phyloP scores from a whole-genome alignment of 805 yeast species.

The Yamadazyma endophytica region DNA sequence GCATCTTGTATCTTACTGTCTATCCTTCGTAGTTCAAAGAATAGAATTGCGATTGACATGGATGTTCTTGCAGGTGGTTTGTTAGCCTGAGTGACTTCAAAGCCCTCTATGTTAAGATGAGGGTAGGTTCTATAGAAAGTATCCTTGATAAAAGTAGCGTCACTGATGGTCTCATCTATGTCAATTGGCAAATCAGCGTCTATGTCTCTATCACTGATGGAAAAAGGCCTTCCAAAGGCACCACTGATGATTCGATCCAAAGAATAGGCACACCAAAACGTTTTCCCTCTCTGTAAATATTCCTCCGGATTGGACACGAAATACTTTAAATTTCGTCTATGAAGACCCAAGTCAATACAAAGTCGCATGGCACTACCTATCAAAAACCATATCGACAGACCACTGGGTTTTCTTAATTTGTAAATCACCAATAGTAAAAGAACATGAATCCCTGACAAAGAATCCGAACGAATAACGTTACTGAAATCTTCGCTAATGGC shows the following conservation, averaged over 20 bases:
- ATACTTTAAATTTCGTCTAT: slow-evolving; percentile 4
- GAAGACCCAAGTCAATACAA: slow-evolving; percentile 7
- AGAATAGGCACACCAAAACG: slow-evolving; percentile 7
- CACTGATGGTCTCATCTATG: slow-evolving; percentile 5
- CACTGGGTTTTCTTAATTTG: slow-evolving; percentile 5
- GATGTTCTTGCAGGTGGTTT: slow-evolving; percentile 1
- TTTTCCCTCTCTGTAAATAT: slow-evolving; percentile 3
- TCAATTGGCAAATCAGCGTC: slow-evolving; percentile 6
- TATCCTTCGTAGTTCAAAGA: slow-evolving; percentile 3
- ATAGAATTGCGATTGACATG: slow-evolving; percentile 3
- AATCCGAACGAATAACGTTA: slow-evolving; percentile 1
- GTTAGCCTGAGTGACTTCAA: not conserved
- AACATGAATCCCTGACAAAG: slow-evolving; percentile 2
- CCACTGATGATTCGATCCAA: slow-evolving; percentile 4
- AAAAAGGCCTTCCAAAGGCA: slow-evolving; percentile 7
- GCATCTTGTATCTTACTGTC: slow-evolving; percentile 5
- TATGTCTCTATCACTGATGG: slow-evolving; percentile 6
- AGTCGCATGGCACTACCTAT: slow-evolving; percentile 4
- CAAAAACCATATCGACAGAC: slow-evolving; percentile 7
- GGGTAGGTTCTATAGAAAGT: slow-evolving; percentile 5
- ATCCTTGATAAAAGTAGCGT: slow-evolving; percentile 2
- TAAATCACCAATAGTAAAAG: slow-evolving; percentile 7
- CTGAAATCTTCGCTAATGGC: slow-evolving; percentile 2
- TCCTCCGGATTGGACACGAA: slow-evolving; percentile 3
- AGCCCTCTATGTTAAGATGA: slow-evolving; percentile 3